These are phyloP conservation scores for Scedosporium minutisporum DNA, from an alignment of 2,329 filamentous ascomycete species.

Conservation along the genomic window DNA sequence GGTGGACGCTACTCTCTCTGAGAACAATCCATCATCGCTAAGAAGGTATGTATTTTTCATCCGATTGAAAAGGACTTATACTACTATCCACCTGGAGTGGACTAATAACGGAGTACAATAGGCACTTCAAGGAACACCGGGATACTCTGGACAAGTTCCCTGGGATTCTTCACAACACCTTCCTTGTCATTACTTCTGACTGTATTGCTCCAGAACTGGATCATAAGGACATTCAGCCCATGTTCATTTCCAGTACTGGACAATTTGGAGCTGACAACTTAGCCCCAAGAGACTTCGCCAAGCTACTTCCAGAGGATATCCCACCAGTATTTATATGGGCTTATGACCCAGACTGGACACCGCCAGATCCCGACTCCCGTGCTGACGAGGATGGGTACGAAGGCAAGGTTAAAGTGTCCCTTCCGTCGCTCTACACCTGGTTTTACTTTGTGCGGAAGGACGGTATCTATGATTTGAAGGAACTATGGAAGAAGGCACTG, in stretches of 20 bases:
- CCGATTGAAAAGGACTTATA: neutral
- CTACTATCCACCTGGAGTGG: neutral
- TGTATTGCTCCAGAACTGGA: neutral
- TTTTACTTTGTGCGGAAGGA: conserved; percentile 2
- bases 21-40: neutral
- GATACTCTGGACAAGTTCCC: neutral
- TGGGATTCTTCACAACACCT: neutral
- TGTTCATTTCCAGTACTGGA: neutral
- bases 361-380: neutral
- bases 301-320: neutral
- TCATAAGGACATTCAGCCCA: neutral
- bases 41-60: neutral
- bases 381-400: conserved; percentile 2
- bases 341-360: conserved; percentile 1
- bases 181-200: neutral
- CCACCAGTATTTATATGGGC: neutral
- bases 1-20: neutral
- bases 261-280: too few species aligned
- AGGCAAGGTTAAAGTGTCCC: neutral
- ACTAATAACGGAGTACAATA: neutral
- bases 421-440: neutral
- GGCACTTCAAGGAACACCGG: neutral
- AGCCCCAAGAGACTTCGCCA: neutral
- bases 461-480: neutral
- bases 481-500: neutral